Conservation (phyloP, 768 basidiomycete genomes). For the Russula emetica region DNA sequence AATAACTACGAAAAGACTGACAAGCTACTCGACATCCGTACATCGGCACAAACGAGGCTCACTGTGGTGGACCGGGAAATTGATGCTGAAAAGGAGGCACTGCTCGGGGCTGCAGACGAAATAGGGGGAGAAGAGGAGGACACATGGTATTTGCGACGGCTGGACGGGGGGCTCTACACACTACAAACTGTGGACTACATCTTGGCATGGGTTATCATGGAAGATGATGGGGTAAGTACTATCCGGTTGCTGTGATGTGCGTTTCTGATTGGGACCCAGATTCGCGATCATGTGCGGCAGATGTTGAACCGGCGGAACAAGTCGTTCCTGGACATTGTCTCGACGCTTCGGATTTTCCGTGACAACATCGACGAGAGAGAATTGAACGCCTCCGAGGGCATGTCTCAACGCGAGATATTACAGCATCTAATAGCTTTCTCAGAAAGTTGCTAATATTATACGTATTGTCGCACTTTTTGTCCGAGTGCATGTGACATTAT, state of each 20-base stretch:
- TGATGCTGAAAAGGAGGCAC: constrained; percentile 61
- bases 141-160: constrained; percentile 74
- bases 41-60: constrained; percentile 59
- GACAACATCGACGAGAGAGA: constrained; percentile 65
- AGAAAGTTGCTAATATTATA: constrained; percentile 35
- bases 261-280: constrained; percentile 42
- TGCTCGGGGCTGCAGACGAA: constrained; percentile 53
- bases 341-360: constrained; percentile 64
- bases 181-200: constrained; percentile 93
- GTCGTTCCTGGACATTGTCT: constrained; percentile 64
- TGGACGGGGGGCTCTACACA: constrained; percentile 85
- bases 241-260: constrained; percentile 1
- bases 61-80: constrained; percentile 62
- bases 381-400: constrained; percentile 35
- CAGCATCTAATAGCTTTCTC: constrained; percentile 64
- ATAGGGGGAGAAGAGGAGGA: constrained; percentile 62
- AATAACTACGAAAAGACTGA: constrained; percentile 91
- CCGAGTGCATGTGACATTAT: constrained; percentile 18
- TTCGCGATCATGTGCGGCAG: constrained; percentile 66
- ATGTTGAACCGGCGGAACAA: constrained; percentile 74
- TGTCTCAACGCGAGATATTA: constrained; percentile 65
- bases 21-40: constrained; percentile 83
- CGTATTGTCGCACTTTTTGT: constrained; percentile 27
- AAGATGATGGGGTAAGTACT: constrained; percentile 87
- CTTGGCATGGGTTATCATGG: constrained; percentile 93